These are phyloP conservation scores for Lactarius indigo DNA, from an alignment of 768 basidiomycete genomes.

Conservation along the genomic window DNA sequence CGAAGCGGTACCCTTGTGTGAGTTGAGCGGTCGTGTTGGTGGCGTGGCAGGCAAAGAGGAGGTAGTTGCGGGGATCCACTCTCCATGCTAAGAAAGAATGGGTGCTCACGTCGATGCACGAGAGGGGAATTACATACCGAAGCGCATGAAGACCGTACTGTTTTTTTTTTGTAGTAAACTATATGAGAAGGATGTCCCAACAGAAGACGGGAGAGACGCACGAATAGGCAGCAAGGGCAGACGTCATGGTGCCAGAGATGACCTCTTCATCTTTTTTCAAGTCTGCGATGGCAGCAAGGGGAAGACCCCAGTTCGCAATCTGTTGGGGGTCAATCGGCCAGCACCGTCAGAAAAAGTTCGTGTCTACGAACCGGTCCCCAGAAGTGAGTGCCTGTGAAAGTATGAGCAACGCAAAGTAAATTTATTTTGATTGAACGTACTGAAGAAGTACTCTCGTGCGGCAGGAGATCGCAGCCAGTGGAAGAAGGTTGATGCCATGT, in stretches of 20 bases:
- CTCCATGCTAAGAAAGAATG: slow-evolving; percentile 67
- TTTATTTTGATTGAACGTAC: slow-evolving; percentile 44
- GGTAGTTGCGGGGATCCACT: slow-evolving; percentile 93
- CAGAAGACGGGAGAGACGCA: slow-evolving; percentile 43
- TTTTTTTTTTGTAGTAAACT: slow-evolving; percentile 32
- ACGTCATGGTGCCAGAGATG: slow-evolving; percentile 96
- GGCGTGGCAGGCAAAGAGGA: slow-evolving; percentile 89
- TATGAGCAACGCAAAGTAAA: slow-evolving; percentile 23
- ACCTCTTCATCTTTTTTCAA: slow-evolving; percentile 91
- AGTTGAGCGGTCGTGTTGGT: slow-evolving; percentile 88
- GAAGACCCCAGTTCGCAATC: slow-evolving; percentile 99
- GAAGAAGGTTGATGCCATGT: slow-evolving; percentile 82
- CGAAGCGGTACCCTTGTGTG: slow-evolving; percentile 78
- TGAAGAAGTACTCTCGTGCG: slow-evolving; percentile 92
- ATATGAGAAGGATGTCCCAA: slow-evolving; percentile 5
- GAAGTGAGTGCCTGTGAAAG: slow-evolving; percentile 81
- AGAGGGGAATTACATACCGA: slow-evolving; percentile 48
- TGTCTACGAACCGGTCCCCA: slow-evolving; percentile 89
- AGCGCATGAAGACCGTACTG: slow-evolving; percentile 86
- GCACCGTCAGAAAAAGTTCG: slow-evolving; percentile 5
- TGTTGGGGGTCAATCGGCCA: slow-evolving; percentile 32
- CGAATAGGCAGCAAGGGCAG: slow-evolving; percentile 89
- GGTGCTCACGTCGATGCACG: background rate
- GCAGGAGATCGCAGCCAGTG: slow-evolving; percentile 91
- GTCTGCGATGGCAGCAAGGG: slow-evolving; percentile 89